Conservation (phyloP, 2,329 filamentous ascomycete species). For the Colletotrichum sp. region DNA sequence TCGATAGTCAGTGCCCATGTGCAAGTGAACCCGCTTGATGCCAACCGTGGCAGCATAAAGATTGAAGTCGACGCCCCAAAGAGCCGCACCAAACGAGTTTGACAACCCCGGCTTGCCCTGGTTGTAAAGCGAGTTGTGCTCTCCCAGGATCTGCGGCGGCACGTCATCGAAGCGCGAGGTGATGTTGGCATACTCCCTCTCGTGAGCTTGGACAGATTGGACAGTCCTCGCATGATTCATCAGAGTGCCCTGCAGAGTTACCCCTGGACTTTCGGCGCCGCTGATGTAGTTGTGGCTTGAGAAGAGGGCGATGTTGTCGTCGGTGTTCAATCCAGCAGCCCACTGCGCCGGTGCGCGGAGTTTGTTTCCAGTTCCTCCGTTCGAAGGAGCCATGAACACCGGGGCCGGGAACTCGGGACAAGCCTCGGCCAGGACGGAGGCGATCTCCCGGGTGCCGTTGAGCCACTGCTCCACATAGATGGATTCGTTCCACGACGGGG, state of each 20-base stretch:
- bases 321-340: constrained; percentile 56
- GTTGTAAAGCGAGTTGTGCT: constrained; percentile 68
- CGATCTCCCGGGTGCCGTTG: constrained; percentile 57
- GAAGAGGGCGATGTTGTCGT: constrained; percentile 56
- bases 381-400: constrained; percentile 63
- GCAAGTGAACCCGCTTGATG: constrained; percentile 66
- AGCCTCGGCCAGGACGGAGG: constrained; percentile 43
- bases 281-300: constrained; percentile 70
- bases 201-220: constrained; percentile 51
- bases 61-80: constrained; percentile 69
- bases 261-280: constrained; percentile 61
- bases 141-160: constrained; percentile 62
- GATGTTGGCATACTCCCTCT: constrained; percentile 51
- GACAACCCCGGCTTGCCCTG: constrained; percentile 66
- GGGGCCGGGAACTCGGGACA: constrained; percentile 55
- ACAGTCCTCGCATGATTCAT: constrained; percentile 67
- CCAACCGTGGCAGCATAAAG: constrained; percentile 61
- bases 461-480: constrained; percentile 64
- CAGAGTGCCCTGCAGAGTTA: constrained; percentile 66
- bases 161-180: constrained; percentile 44
- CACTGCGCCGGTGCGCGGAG: constrained; percentile 57
- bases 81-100: constrained; percentile 69
- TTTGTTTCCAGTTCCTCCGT: constrained; percentile 56
- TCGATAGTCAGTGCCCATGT: constrained; percentile 67
- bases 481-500: constrained; percentile 56